These are phyloP conservation scores for Hanseniaspora lachancei DNA, from an alignment of 805 yeast species.

Conservation along the genomic window DNA sequence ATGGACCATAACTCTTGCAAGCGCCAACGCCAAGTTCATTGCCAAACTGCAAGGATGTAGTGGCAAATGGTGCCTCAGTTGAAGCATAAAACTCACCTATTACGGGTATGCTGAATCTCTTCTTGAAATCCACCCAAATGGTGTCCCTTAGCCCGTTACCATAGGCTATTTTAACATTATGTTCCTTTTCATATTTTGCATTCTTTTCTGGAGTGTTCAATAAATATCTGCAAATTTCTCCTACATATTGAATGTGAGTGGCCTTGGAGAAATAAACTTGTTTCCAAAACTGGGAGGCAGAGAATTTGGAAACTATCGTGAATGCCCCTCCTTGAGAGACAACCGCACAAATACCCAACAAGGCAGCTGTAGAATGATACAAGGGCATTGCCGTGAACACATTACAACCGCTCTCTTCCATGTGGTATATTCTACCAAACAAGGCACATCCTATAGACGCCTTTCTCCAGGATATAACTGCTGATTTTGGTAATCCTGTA, in stretches of 20 bases:
- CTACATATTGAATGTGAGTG: conserved; percentile 83
- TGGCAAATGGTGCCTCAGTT: conserved; percentile 82
- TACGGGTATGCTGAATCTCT: conserved; percentile 57
- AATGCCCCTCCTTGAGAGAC: conserved; percentile 57
- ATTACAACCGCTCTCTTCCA: conserved; percentile 36
- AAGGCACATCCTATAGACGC: conserved; percentile 54
- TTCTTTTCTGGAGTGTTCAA: conserved; percentile 45
- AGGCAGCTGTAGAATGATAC: conserved; percentile 87
- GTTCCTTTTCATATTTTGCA: conserved; percentile 46
- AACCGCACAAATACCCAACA: conserved; percentile 67
- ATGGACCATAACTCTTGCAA: conserved; percentile 62
- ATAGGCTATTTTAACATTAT: conserved; percentile 54
- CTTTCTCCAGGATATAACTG: conserved; percentile 85
- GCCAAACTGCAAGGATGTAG: conserved; percentile 67
- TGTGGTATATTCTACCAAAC: conserved; percentile 56
- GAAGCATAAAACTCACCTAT: conserved; percentile 90
- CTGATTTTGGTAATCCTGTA: conserved; percentile 88
- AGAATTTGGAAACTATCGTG: conserved; percentile 68
- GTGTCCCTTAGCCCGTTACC: conserved; percentile 88
- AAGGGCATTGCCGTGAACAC: conserved; percentile 90
- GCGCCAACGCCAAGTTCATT: conserved; percentile 70
- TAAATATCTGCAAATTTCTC: conserved; percentile 84
- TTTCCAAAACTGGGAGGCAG: conserved; percentile 78
- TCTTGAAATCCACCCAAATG: conserved; percentile 71
- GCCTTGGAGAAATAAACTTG: conserved; percentile 61